These are phyloP conservation scores for Aspergillus piperis DNA, from an alignment of 2,329 filamentous ascomycete species.

Conservation along the genomic window DNA sequence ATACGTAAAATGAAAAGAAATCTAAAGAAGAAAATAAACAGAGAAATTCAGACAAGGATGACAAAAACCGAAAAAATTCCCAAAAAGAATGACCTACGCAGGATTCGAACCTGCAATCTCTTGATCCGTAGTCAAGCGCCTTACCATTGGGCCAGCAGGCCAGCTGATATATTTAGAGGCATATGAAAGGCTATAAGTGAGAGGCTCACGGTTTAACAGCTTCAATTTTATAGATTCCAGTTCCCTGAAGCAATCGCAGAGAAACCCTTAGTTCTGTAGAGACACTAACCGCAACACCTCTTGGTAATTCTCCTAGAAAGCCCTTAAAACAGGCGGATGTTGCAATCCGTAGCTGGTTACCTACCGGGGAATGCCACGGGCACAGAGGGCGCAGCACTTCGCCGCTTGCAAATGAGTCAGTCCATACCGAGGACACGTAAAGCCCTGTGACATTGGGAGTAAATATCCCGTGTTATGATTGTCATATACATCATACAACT, in stretches of 20 bases:
- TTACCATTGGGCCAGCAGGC: conserved; percentile 48
- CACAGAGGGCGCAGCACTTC: background rate
- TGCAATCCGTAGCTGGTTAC: background rate
- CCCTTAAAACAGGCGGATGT: background rate
- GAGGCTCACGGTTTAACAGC: accelerated
- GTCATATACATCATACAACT: no score
- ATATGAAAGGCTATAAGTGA: background rate
- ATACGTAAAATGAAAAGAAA: no score
- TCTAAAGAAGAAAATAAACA: no score
- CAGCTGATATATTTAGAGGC: background rate
- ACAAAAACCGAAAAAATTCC: background rate
- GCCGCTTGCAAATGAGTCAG: background rate
- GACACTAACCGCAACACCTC: background rate
- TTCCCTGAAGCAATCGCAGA: background rate
- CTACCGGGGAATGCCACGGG: background rate
- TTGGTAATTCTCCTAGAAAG: background rate
- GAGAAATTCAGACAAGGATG: background rate
- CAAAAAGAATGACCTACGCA: conserved; percentile 24
- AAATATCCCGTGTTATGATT: no score
- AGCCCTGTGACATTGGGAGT: background rate
- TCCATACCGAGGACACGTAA: background rate
- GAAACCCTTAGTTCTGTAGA: background rate
- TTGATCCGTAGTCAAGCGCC: conserved; percentile 55
- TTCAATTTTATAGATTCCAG: no score
- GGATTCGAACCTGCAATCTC: conserved; percentile 52